These are phyloP conservation scores for Rugonectria rugulosa DNA, from an alignment of 2,329 filamentous ascomycete genomes.

Conservation along the genomic window DNA sequence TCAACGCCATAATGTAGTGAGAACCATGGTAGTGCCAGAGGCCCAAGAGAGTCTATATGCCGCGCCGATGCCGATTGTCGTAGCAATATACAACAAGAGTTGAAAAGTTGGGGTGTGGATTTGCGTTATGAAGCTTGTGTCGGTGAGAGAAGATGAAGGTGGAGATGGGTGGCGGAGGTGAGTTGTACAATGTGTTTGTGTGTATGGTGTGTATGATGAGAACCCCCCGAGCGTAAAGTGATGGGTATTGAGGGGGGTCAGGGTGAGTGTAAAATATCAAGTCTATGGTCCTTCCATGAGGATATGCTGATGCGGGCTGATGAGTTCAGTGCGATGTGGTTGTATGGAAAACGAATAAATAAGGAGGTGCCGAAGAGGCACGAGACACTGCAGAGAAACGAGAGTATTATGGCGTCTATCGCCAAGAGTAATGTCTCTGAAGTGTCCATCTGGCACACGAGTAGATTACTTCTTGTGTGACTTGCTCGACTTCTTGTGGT, in stretches of 20 bases:
- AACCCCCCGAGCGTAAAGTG: conserved; percentile 14
- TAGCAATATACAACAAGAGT: conserved; percentile 19
- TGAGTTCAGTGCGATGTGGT: conserved; percentile 6
- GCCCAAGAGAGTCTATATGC: conserved; percentile 31
- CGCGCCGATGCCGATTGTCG: conserved; percentile 15
- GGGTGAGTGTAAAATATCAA: conserved; percentile 7
- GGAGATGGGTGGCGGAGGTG: background rate
- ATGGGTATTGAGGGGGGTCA: conserved; percentile 7
- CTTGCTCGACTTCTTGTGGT: conserved; percentile 39
- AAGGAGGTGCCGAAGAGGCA: conserved; percentile 10
- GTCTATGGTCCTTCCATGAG: conserved; percentile 35
- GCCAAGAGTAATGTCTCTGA: background rate
- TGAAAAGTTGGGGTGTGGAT: conserved; percentile 1
- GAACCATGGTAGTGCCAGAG: conserved; percentile 14
- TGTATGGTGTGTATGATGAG: conserved; percentile 3
- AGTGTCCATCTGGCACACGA: background rate
- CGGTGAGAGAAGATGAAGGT: conserved; percentile 17
- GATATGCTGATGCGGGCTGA: conserved; percentile 29
- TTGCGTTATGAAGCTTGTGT: background rate
- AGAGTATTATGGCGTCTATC: conserved; percentile 33
- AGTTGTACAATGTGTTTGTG: conserved; percentile 9
- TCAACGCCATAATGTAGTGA: conserved; percentile 30
- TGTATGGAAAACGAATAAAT: background rate
- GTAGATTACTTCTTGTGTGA: conserved; percentile 42
- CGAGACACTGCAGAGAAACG: background rate